Conservation (phyloP, 2,329 filamentous ascomycete genomes). For the Fusarium setosum region DNA sequence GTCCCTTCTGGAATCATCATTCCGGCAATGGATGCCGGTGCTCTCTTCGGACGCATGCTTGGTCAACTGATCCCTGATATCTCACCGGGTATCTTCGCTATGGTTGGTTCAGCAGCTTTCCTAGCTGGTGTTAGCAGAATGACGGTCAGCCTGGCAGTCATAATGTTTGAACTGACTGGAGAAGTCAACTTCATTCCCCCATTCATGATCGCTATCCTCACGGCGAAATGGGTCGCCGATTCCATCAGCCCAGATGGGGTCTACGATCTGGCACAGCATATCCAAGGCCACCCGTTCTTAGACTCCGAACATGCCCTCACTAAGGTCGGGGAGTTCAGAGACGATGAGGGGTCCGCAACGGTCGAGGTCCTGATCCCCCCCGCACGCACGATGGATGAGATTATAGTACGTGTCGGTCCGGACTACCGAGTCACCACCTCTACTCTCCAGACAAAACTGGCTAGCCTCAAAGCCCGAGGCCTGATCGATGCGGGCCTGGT, state of each 20-base stretch:
- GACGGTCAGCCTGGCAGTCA: slow-evolving; percentile 31
- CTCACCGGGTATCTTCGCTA: slow-evolving; percentile 29
- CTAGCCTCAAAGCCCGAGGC: neutral
- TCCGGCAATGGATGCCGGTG: slow-evolving; percentile 22
- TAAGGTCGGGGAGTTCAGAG: neutral
- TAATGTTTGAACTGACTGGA: slow-evolving; percentile 28
- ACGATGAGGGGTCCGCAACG: slow-evolving; percentile 7
- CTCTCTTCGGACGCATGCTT: slow-evolving; percentile 23
- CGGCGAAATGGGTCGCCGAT: slow-evolving; percentile 31
- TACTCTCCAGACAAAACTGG: neutral
- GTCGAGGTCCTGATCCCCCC: slow-evolving; percentile 5
- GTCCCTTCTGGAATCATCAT: slow-evolving; percentile 32
- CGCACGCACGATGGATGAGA: neutral
- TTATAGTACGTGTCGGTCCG: neutral
- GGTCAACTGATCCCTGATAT: slow-evolving; percentile 16
- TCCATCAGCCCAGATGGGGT: slow-evolving; percentile 25
- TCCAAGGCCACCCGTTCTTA: slow-evolving; percentile 26
- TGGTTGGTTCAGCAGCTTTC: slow-evolving; percentile 30
- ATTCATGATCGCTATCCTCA: slow-evolving; percentile 22
- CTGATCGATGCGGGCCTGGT: slow-evolving; percentile 13
- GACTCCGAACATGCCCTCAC: slow-evolving; percentile 12
- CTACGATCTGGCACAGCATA: slow-evolving; percentile 30
- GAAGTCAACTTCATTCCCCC: slow-evolving; percentile 34
- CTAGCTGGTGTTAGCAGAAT: slow-evolving; percentile 30
- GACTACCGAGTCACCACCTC: neutral